Base-by-base conservation (phyloP, 495 filamentous ascomycete genomes). In the Daldinia vernicosa region DNA sequence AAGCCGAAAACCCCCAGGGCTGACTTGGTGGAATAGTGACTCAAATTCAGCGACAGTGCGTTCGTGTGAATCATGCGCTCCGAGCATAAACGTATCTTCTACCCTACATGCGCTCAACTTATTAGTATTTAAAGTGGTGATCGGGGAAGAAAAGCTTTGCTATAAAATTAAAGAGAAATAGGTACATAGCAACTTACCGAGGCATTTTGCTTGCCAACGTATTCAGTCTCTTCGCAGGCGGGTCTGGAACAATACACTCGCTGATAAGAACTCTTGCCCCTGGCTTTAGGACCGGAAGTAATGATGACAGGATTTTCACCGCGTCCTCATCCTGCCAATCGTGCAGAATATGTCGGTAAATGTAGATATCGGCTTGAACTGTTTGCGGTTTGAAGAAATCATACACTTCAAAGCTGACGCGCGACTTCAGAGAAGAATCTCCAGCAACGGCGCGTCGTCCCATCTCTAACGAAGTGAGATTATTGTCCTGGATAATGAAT, bases 281-380 rank as follows among this genome's bases (percentile, higher is more conserved):
- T 3, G 63, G 62, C 14, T 69, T 78, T 66, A 85, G 61, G 40
- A 74, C 74, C 24, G 82, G 78, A 1, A 79, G 70, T 2, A 82
- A 54, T 2, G 66, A 69, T 30, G 75, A 68, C 2, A 84, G 53
- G 15, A 84, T 81, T 32, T 69, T 67, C 5, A 69, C 55, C 14
- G 73, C 74, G 43, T 82, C 66, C 2, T 63, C 54, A 64, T 85
- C 83, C 5, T 62, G 70, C 82, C 83, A 86, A 60, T 85, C 75
- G 54, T 85, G 83, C 28, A 83, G 69, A 30, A 82, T 80, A 47
- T 77, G 65, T 3, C 77, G 73, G 35, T 80, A 71, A 27, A 83
- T 79, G 54, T 80, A 84, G 6, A 82, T 75, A 24, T 80, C 74
- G 0, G 74, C 80, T 39, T 69, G 22, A 9, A 78, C 60, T 7